Evolutionary conservation across 2,329 filamentous ascomycete species (phyloP).

Genomic region (Escovopsis sp.): DNA sequence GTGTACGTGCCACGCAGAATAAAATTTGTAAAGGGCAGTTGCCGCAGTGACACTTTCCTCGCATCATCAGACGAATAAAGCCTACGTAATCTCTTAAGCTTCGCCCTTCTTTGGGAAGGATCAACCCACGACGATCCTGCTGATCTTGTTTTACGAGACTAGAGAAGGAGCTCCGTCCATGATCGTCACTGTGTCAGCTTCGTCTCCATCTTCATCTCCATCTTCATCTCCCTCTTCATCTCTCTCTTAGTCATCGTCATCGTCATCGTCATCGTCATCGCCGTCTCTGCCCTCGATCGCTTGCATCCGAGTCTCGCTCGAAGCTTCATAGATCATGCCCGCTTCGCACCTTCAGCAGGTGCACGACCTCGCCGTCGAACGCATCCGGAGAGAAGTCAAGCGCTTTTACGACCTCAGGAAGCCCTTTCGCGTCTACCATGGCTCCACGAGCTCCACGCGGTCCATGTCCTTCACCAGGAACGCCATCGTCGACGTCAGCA

Average conservation of each 20-base stretch:
- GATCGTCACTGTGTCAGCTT: no score
- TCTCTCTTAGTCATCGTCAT: neutral
- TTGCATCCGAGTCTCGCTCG: neutral
- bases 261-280: no score
- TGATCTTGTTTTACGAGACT: no score
- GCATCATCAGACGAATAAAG: no score
- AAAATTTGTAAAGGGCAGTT: no score
- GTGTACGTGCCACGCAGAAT: no score
- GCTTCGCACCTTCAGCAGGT: slow-evolving; percentile 12
- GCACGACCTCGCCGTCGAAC: slow-evolving; percentile 12
- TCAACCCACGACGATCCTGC: no score
- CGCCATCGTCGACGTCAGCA: slow-evolving; percentile 38
- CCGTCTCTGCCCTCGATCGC: no score
- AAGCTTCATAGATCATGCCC: neutral
- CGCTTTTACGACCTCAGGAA: slow-evolving; percentile 15
- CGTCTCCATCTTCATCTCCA: neutral
- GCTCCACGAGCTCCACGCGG: slow-evolving; percentile 46
- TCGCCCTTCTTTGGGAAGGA: no score
- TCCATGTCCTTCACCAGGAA: slow-evolving; percentile 22
- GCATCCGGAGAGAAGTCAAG: slow-evolving; percentile 15
- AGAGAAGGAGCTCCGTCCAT: no score
- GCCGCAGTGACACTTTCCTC: no score
- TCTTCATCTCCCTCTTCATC: neutral
- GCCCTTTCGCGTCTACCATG: slow-evolving; percentile 46
- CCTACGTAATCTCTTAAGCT: no score